phyloP scores from a whole-genome alignment of 2,329 filamentous ascomycete genomes.

The Fusarium sp. region DNA sequence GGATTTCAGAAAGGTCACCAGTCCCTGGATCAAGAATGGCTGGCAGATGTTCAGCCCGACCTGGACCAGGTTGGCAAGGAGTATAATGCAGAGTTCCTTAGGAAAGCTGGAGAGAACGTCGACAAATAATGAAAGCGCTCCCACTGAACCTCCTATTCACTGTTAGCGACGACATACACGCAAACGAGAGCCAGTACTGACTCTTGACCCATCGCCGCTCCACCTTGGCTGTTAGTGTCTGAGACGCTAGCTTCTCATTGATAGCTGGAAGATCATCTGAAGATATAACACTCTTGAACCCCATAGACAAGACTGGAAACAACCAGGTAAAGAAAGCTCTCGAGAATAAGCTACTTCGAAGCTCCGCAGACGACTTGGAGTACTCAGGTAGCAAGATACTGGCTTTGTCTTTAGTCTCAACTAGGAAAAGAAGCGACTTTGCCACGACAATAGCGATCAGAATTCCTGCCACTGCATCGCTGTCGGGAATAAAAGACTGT shows the following conservation, averaged over 20 bases:
- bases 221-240: neutral
- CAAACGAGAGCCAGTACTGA: neutral
- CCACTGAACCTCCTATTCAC: neutral
- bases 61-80: neutral
- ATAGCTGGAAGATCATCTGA: neutral
- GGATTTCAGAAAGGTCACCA: neutral
- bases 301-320: neutral
- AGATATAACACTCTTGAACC: neutral
- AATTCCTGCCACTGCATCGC: neutral
- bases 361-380: neutral
- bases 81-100: constrained; percentile 1
- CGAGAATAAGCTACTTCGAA: constrained; percentile 1
- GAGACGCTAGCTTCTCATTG: neutral
- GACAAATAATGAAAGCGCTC: neutral
- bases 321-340: constrained; percentile 4
- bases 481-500: neutral
- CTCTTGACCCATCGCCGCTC: neutral
- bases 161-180: too few species aligned
- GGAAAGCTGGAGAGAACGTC: constrained; percentile 4
- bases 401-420: neutral
- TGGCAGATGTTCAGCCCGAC: constrained; percentile 9
- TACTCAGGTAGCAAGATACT: neutral
- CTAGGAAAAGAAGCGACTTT: neutral
- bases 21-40: neutral
- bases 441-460: neutral